These are phyloP conservation scores for Nannochloropsis gaditana DNA, from an alignment of 108 stramenopile genomes.

Conservation along the genomic window DNA sequence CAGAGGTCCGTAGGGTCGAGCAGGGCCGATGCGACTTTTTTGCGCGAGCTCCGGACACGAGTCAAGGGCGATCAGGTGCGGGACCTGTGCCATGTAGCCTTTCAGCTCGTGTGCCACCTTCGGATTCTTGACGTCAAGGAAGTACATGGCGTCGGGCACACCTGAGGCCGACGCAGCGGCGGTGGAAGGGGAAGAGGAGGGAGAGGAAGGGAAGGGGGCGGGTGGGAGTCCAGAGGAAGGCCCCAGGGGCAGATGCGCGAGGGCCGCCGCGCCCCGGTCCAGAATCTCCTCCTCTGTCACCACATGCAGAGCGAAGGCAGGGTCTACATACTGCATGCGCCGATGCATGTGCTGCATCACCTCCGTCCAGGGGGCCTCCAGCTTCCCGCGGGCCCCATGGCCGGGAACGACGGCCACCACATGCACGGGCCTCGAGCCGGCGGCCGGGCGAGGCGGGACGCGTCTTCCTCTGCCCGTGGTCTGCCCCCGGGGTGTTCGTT, in stretches of 20 bases:
- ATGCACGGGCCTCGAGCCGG: neutral
- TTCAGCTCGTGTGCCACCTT: neutral
- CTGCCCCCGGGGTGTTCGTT: neutral
- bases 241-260: neutral
- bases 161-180: neutral
- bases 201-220: neutral
- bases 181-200: neutral
- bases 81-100: neutral
- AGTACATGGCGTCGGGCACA: neutral
- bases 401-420: neutral
- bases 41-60: neutral
- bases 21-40: neutral
- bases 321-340: constrained; percentile 10
- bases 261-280: neutral
- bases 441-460: neutral
- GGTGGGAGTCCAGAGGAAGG: no score
- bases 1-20: constrained; percentile 1
- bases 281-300: neutral
- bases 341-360: neutral
- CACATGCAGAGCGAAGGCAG: neutral
- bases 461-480: neutral
- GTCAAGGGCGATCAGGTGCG: neutral
- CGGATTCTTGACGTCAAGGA: neutral
- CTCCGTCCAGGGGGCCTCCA: neutral
- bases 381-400: neutral